These are phyloP conservation scores for Nissolia schottii DNA, from an alignment of 306 rosid species.

Conservation along the genomic window DNA sequence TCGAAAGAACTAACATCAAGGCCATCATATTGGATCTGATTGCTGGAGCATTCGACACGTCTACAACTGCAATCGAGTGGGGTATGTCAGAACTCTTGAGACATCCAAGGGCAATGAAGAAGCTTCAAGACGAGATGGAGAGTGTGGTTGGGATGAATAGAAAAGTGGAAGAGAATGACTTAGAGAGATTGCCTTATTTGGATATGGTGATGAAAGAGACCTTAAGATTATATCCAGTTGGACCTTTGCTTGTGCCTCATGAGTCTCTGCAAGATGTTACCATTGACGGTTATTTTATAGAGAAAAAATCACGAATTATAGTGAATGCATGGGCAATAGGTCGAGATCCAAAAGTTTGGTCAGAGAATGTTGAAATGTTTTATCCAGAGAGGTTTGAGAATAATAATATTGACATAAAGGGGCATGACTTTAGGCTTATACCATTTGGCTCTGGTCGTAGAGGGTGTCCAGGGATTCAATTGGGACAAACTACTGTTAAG, in stretches of 20 bases:
- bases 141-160: conserved; percentile 19
- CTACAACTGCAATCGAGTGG: not conserved
- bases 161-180: conserved; percentile 32
- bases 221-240: conserved; percentile 24
- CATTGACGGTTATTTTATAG: conserved; percentile 26
- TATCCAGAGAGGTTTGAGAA: conserved; percentile 22
- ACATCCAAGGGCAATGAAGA: conserved; percentile 28
- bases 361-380: conserved; percentile 1
- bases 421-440: conserved; percentile 28
- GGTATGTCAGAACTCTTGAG: conserved; percentile 29
- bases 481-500: conserved; percentile 15
- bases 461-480: conserved; percentile 34
- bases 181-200: conserved; percentile 25
- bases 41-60: not conserved
- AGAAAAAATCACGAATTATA: conserved; percentile 15
- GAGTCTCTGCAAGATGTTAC: conserved; percentile 13
- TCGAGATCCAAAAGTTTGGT: conserved; percentile 28
- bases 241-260: conserved; percentile 5
- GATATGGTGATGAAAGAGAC: conserved; percentile 40
- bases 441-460: conserved; percentile 46
- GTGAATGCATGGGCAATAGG: conserved; percentile 35
- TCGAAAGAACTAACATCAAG: conserved; percentile 23
- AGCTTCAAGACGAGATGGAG: conserved; percentile 29
- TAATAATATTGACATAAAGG: not conserved
- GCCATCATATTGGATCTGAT: conserved; percentile 31